phyloP scores from a whole-genome alignment of 805 yeast genomes.

The Candida silvicultrix region DNA sequence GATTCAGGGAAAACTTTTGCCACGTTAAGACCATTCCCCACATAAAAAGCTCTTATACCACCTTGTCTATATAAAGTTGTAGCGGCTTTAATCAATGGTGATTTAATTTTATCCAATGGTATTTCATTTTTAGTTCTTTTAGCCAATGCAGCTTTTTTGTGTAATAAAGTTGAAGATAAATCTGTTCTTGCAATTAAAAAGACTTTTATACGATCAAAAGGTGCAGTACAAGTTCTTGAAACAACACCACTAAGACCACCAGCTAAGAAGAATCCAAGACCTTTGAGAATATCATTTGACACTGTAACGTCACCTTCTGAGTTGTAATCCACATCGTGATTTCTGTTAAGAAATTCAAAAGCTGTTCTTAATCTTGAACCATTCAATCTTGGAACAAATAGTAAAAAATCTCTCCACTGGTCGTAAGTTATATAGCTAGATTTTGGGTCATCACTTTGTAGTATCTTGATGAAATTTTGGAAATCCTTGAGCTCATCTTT shows the following conservation, averaged over 20 bases:
- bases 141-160: conserved; percentile 45
- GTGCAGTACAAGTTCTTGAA: conserved; percentile 94
- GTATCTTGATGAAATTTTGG: conserved; percentile 45
- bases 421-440: conserved; percentile 70
- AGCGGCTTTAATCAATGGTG: conserved; percentile 79
- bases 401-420: conserved; percentile 77
- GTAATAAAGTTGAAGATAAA: conserved; percentile 60
- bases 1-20: conserved; percentile 94
- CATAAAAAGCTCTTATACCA: conserved; percentile 82
- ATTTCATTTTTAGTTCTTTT: conserved; percentile 31
- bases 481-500: conserved; percentile 46
- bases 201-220: conserved; percentile 92
- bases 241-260: conserved; percentile 96
- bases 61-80: conserved; percentile 80
- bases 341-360: conserved; percentile 62
- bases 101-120: conserved; percentile 42
- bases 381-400: conserved; percentile 74
- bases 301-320: conserved; percentile 92
- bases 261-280: conserved; percentile 86
- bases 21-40: conserved; percentile 93
- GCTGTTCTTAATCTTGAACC: conserved; percentile 81
- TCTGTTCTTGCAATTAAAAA: conserved; percentile 89
- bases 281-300: conserved; percentile 69
- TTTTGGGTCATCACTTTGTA: conserved; percentile 33
- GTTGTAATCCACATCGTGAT: conserved; percentile 67